Conservation (phyloP, 495 filamentous ascomycete genomes). For the Filosporella fistucella region DNA sequence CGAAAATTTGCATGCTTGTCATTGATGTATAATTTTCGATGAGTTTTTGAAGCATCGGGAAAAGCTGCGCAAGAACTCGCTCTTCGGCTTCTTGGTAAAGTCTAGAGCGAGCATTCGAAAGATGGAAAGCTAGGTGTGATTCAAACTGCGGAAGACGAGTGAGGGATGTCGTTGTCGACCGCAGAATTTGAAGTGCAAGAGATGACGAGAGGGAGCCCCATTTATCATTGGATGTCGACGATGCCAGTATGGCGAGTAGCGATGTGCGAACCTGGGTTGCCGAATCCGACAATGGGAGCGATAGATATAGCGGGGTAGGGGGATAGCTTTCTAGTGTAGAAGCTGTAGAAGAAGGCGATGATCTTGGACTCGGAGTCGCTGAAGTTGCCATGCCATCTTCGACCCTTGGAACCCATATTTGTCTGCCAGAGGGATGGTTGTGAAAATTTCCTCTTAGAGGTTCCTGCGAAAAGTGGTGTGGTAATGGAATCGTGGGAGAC, state of each 20-base stretch:
- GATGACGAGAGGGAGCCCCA: slow-evolving; percentile 24
- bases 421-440: slow-evolving; percentile 2
- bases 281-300: slow-evolving; percentile 19
- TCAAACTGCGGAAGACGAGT: slow-evolving; percentile 40
- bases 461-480: slow-evolving; percentile 13
- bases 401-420: slow-evolving; percentile 14
- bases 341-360: slow-evolving; percentile 27
- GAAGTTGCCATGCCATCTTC: slow-evolving; percentile 11
- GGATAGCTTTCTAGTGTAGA: slow-evolving; percentile 24
- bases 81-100: slow-evolving; percentile 21
- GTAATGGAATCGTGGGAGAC: slow-evolving; percentile 17
- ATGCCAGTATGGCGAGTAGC: slow-evolving; percentile 21
- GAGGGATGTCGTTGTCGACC: slow-evolving; percentile 40
- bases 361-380: slow-evolving; percentile 16
- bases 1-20: slow-evolving; percentile 45
- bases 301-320: slow-evolving; percentile 22
- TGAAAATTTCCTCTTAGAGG: slow-evolving; percentile 13
- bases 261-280: slow-evolving; percentile 16
- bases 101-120: slow-evolving; percentile 16
- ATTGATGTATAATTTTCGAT: slow-evolving; percentile 45
- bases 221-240: slow-evolving; percentile 12
- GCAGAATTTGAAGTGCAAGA: slow-evolving; percentile 47
- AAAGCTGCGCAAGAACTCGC: slow-evolving; percentile 17
- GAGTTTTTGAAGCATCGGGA: slow-evolving; percentile 34
- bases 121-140: slow-evolving; percentile 27